Base-by-base conservation (phyloP, 768 basidiomycete species). In the Tylopilus sp. region DNA sequence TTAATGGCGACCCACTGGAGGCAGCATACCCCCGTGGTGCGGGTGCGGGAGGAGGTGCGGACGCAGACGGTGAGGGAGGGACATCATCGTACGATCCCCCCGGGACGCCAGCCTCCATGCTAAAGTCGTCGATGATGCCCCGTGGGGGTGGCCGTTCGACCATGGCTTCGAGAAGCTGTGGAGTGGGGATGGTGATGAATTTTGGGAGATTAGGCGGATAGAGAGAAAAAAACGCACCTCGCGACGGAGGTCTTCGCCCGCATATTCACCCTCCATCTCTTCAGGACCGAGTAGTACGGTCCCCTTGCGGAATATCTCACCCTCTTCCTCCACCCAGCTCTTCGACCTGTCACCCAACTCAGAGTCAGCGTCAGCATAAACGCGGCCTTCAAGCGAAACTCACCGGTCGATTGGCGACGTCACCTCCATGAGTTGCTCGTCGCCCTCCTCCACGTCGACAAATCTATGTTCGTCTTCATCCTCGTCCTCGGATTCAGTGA, bases 251-350 rank as follows among this genome's bases (percentile, higher is more conserved):
- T 93, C 91, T 65, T 98, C 95, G 0, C 93, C 91, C 16, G 83
- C 89, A 63, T 86, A 91, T 61, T 92, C 92, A 0, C 84, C 86
- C 61, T 94, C 92, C 83, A 93, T 89, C 69, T 95, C 92, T 60
- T 88, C 90, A 9, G 83, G 84, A 1, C 86, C 85, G 10, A 92
- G 75, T 19, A 98, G 74, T 4, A 86, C 86, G 11, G 80, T 83
- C 0, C 94, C 93, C 64, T 96, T 95, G 37, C 95, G 78, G 75
- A 98, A 98, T 36, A 98, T 88, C 71, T 98, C 96, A 0, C 93
- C 93, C 67, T 99, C 97, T 67, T 98, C 97, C 50, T 85, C 89
- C 0, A 95, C 87, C 86, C 89, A 91, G 47, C 78, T 84, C 58
- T 84, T 77, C 24, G 87, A 89, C 44, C 89, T 87, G 46, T 19